These are phyloP conservation scores for Oryza brachyantha DNA, from an alignment of 176 grass and related monocot species.

Conservation along the genomic window DNA sequence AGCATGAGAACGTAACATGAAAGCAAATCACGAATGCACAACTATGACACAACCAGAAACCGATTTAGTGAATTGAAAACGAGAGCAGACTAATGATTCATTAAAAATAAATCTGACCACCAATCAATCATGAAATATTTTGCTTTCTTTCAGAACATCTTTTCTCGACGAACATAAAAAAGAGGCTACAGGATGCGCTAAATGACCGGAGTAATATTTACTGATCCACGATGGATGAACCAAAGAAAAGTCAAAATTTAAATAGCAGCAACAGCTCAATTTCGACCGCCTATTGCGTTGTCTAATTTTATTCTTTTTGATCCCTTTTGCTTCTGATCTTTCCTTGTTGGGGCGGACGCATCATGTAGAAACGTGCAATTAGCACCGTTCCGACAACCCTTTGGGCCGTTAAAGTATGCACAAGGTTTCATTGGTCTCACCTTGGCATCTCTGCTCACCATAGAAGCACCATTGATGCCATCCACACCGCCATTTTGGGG, in stretches of 20 bases:
- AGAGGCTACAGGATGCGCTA: neutral
- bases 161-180: neutral
- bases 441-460: conserved; percentile 42
- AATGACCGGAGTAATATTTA: conserved; percentile 42
- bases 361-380: conserved; percentile 87
- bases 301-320: conserved; percentile 87
- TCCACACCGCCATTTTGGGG: conserved; percentile 31
- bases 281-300: conserved; percentile 65
- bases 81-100: neutral
- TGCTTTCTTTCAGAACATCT: conserved; percentile 27
- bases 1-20: too few relatives aligned
- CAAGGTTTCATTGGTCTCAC: conserved; percentile 64
- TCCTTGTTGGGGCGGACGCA: conserved; percentile 29
- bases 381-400: conserved; percentile 75
- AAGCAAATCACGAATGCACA: neutral
- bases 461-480: conserved; percentile 16
- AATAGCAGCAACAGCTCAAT: conserved; percentile 26
- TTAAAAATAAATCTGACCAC: conserved; percentile 9
- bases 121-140: conserved; percentile 17
- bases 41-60: neutral
- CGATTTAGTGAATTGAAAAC: neutral
- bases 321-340: conserved; percentile 54
- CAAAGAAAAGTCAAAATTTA: conserved; percentile 45
- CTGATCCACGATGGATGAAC: conserved; percentile 18
- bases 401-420: conserved; percentile 73